Percentiles rank a stretch among this genome's conserved stretches.
These are phyloP conservation scores for Gossypium bickii DNA, from an alignment of 345 rosid genomes.

Conservation along the genomic window DNA sequence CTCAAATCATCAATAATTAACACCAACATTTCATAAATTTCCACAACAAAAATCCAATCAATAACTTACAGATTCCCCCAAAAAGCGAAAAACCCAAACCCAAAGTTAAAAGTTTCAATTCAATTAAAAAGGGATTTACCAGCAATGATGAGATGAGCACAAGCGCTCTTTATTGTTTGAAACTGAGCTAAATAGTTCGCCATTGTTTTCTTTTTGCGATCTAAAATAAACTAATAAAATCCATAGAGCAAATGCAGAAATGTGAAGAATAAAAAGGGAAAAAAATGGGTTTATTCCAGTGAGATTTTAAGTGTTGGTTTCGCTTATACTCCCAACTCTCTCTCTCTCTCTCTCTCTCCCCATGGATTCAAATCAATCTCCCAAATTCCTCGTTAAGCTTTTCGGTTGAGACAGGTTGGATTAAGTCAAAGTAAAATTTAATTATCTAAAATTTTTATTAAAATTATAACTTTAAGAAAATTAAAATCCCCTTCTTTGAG, in stretches of 20 bases:
- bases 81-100: not conserved
- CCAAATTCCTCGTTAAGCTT: not conserved
- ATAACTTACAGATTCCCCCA: not conserved
- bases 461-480: not conserved
- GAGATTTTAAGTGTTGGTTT: conserved; percentile 2
- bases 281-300: not conserved
- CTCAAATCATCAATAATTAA: not conserved
- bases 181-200: conserved; percentile 64
- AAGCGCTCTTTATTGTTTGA: not conserved
- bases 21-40: not conserved
- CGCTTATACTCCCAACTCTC: not conserved
- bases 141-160: not conserved
- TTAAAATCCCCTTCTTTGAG: not conserved
- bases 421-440: not conserved
- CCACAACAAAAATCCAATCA: not conserved
- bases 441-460: not conserved
- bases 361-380: not conserved
- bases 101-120: not conserved
- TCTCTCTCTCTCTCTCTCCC: not conserved
- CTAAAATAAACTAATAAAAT: not conserved
- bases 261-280: not conserved
- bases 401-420: not conserved
- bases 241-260: conserved; percentile 23
- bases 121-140: conserved; percentile 12
- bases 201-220: conserved; percentile 39